Evolutionary conservation across 2,329 filamentous ascomycete genomes (phyloP), one percentile per base, ranked within the genome.

Genomic region (Blastomyces gilchristii): DNA sequence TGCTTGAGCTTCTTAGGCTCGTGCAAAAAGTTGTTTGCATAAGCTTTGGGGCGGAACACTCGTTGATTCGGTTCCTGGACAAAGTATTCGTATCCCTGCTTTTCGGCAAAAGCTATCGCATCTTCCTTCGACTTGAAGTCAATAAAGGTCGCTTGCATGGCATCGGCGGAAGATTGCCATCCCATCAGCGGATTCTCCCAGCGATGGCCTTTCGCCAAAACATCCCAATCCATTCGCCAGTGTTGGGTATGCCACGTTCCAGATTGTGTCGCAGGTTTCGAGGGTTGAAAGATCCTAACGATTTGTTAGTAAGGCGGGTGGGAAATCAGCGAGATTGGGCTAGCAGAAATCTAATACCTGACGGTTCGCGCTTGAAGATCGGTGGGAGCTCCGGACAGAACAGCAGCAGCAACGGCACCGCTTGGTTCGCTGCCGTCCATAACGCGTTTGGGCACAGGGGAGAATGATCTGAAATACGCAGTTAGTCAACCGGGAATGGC

Each of bases 171-270:
- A 31, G 93, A 97, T 75, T 97, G 92, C 95, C 95, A 99, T 65
- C 94, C 94, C 85, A 99, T 99, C 75, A 99, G 79, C 57, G 89
- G 90, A 79, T 99, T 99, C 81, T 99, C 94, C 95, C 94, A 99
- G 70, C 94, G 85, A 78, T 97, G 90, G 65, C 94, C 94, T 80
- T 95, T 97, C 70, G 83, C 79, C 41, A 97, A 82, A 58, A 96
- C 86, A 75, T 99, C 94, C 94, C 94, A 99, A 76, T 99, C 94
- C 91, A 99, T 95, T 60, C 92, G 88, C 94, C 94, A 99, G 72
- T 88, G 85, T 74, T 89, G 85, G 63, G 84, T 80, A 73, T 90
- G 87, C 89, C 90, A 96, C 70, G 86, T 84, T 67, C 94, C 93
- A 43, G 93, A 97, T 78, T 99, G 94, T 53, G 93, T 97, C 45